Base-by-base conservation (phyloP, 805 yeast genomes). In the Zygoascus ofunaensis region DNA sequence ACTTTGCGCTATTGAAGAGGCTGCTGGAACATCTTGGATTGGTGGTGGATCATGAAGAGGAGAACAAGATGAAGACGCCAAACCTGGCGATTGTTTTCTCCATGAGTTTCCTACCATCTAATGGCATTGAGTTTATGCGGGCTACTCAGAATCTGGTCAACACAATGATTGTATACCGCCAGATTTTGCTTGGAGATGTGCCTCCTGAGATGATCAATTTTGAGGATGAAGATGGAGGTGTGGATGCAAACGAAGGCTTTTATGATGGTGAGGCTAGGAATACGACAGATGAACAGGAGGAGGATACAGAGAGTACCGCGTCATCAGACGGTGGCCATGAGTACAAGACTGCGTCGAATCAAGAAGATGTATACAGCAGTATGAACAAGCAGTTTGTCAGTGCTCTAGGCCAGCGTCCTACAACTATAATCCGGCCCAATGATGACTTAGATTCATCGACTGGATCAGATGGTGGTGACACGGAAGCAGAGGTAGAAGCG, bases 1-100 rank as follows among this genome's bases (percentile, higher is more conserved):
- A 87, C 59, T 85, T 75, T 56, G 74, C 76, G 42, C 71, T 90
- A 5, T 68, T 90, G 59, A 76, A 76, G 55, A 64, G 82, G 40
- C 68, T 90, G 43, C 70, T 82, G 33, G 64, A 70, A 36, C 97
- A 89, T 65, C 71, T 89, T 66, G 70, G 73, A 51, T 72, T 72
- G 51, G 80, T 90, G 20, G 79, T 82, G 44, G 73, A 72, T 47
- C 79, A 77, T 56, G 79, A 80, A 37, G 79, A 74, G 8, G 66
- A 65, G 39, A 90, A 90, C 64, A 80, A 80, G 59, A 90, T 90
- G 97, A 85, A 82, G 45, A 77, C 94, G 2, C 80, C 87, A 1
- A 90, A 90, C 58, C 65, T 90, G 56, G 94, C 96, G 3, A 90
- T 94, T 44, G 96, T 90, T 4, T 82, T 90, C 55, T 72, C 81